A percentile compares a stretch with the other conserved stretches of the same genome.
Conservation (phyloP, 257 asterid genomes). For the Cordia subcordata region DNA sequence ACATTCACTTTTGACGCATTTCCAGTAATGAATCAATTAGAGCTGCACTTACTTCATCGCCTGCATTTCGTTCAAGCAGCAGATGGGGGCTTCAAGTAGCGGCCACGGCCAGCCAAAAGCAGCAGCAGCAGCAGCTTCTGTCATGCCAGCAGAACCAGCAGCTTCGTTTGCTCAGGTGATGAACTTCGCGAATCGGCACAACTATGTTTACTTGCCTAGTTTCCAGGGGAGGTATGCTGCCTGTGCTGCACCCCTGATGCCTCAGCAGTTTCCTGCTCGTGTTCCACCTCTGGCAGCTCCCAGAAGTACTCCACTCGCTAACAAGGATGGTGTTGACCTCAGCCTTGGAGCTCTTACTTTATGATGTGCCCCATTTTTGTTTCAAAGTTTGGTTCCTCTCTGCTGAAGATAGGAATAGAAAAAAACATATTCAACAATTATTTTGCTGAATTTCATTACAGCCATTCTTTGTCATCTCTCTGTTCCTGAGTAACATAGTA, state of each 20-base stretch:
- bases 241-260: background rate
- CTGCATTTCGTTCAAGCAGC: too few species aligned
- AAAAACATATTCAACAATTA: too few species aligned
- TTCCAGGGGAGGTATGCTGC: background rate
- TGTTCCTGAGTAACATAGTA: background rate
- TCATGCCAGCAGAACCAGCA: conserved; percentile 3
- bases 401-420: background rate
- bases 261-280: conserved; percentile 2
- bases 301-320: background rate
- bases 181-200: conserved; percentile 1
- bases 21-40: too few species aligned
- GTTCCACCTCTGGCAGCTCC: conserved; percentile 4
- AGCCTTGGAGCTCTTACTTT: background rate
- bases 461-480: background rate
- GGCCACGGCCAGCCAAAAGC: background rate
- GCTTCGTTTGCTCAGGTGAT: conserved; percentile 5
- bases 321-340: conserved; percentile 3
- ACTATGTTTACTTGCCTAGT: background rate
- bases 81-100: conserved; percentile 9
- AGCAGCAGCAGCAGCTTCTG: background rate
- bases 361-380: background rate
- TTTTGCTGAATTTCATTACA: background rate
- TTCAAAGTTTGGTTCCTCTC: background rate
- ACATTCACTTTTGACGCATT: background rate
- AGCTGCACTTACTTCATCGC: too few species aligned